Evolutionary conservation across 805 yeast species (phyloP).

Genomic region (Candida methanosorbosa): DNA sequence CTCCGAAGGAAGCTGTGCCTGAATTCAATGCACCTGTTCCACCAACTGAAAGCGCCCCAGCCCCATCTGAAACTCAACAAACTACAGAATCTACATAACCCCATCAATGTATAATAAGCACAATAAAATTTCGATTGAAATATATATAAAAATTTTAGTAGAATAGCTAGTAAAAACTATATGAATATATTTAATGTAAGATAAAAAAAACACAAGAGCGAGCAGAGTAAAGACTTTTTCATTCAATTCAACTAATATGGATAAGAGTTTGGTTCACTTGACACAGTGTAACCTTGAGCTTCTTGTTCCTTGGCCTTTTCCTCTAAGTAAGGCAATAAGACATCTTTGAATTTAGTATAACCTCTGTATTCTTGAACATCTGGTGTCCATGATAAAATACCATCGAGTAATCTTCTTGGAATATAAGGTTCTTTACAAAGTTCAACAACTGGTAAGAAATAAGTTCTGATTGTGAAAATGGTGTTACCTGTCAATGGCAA

Average conservation of each 20-base stretch:
- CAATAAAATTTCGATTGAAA: too few relatives aligned
- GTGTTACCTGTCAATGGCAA: conserved; percentile 51
- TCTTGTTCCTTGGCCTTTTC: conserved; percentile 41
- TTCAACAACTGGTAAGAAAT: conserved; percentile 46
- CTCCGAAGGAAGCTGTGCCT: not conserved
- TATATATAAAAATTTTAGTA: too few relatives aligned
- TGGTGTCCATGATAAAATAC: conserved; percentile 49
- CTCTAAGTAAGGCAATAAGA: conserved; percentile 45
- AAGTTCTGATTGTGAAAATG: conserved; percentile 55
- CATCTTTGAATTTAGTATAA: conserved; percentile 41
- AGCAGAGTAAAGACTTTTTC: too few relatives aligned
- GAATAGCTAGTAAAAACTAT: too few relatives aligned
- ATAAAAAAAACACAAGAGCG: too few relatives aligned
- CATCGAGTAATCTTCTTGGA: conserved; percentile 52
- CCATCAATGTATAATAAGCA: too few relatives aligned
- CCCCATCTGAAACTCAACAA: too few relatives aligned
- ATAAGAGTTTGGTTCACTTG: conserved; percentile 31
- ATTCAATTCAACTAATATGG: conserved; percentile 30
- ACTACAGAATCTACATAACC: too few relatives aligned
- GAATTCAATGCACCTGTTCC: too few relatives aligned
- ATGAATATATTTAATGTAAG: too few relatives aligned
- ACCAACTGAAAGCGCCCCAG: too few relatives aligned
- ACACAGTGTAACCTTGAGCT: conserved; percentile 27
- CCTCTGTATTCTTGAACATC: conserved; percentile 60
- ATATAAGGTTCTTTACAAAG: conserved; percentile 51